A percentile compares a stretch with the other conserved stretches of the same genome.
Conservation (phyloP, 148 eudicot genomes). For the Fallopia convolvulus region DNA sequence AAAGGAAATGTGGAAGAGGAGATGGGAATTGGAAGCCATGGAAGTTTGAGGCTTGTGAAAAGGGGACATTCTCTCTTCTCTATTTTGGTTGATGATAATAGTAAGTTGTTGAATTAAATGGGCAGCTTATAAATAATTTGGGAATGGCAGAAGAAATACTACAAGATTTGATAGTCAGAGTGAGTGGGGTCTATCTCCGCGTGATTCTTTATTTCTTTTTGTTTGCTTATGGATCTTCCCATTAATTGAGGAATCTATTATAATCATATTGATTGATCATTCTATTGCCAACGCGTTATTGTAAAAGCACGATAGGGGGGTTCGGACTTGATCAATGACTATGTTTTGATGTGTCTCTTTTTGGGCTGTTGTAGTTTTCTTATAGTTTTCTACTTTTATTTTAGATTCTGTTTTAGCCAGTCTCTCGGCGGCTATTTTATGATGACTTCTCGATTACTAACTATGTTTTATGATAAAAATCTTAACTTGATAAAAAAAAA, state of each 20-base stretch:
- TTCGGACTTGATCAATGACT: background rate
- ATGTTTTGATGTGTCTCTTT: no score
- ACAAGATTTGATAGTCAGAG: background rate
- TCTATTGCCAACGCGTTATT: background rate
- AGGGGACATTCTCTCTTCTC: background rate
- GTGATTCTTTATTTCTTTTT: background rate
- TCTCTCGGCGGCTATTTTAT: no score
- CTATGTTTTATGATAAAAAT: no score
- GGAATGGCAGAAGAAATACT: background rate
- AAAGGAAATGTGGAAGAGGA: background rate
- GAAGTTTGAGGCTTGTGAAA: background rate
- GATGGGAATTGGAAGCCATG: slow-evolving; percentile 1
- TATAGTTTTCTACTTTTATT: no score
- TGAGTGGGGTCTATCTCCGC: background rate
- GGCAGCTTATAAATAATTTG: background rate
- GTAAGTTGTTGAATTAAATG: background rate
- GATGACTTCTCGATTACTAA: no score
- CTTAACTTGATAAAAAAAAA: no score
- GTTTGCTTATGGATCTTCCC: background rate
- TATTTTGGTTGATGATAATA: background rate
- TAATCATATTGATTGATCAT: background rate
- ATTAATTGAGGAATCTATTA: background rate
- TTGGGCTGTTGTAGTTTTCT: no score
- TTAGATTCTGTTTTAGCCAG: no score
- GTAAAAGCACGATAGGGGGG: background rate